These are phyloP conservation scores for Aristolochia contorta DNA, from an alignment of 164 flowering plant genomes.

Conservation along the genomic window DNA sequence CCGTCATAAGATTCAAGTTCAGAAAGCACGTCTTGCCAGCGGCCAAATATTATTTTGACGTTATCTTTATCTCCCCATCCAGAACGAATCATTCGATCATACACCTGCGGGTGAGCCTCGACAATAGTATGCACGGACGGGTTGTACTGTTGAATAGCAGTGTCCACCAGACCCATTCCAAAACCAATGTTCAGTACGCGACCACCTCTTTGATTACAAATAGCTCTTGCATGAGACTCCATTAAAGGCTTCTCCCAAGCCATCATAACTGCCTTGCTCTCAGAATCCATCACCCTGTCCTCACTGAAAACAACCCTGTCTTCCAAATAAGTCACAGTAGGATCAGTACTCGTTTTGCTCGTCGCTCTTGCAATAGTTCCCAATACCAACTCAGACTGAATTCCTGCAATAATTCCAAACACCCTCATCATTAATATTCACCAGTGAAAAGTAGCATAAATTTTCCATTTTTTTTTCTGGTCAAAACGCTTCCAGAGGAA, in stretches of 20 bases:
- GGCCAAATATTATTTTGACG: slow-evolving; percentile 76
- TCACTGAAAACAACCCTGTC: slow-evolving; percentile 86
- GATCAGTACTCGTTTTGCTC: slow-evolving; percentile 21
- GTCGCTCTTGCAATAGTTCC: slow-evolving; percentile 75
- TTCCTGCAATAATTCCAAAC: slow-evolving; percentile 28
- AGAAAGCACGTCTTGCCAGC: slow-evolving; percentile 95
- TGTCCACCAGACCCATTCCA: slow-evolving; percentile 98
- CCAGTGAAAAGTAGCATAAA: no score
- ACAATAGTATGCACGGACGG: slow-evolving; percentile 68
- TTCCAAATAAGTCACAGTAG: slow-evolving; percentile 53
- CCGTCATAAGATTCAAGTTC: slow-evolving; percentile 88
- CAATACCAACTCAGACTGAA: slow-evolving; percentile 78
- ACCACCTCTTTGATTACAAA: slow-evolving; percentile 62
- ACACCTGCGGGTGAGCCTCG: slow-evolving; percentile 93
- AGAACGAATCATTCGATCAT: slow-evolving; percentile 60
- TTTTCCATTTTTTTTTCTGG: no score
- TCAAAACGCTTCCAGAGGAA: no score
- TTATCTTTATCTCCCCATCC: slow-evolving; percentile 91
- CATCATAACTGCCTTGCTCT: slow-evolving; percentile 94
- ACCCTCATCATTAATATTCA: no score
- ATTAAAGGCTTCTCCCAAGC: slow-evolving; percentile 97
- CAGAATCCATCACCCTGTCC: slow-evolving; percentile 75
- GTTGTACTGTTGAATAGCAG: slow-evolving; percentile 74
- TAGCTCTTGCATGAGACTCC: slow-evolving; percentile 96
- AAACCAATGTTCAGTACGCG: slow-evolving; percentile 77